Evolutionary conservation across 345 rosid genomes (phyloP).

Genomic region (Gossypium rotundifolium): DNA sequence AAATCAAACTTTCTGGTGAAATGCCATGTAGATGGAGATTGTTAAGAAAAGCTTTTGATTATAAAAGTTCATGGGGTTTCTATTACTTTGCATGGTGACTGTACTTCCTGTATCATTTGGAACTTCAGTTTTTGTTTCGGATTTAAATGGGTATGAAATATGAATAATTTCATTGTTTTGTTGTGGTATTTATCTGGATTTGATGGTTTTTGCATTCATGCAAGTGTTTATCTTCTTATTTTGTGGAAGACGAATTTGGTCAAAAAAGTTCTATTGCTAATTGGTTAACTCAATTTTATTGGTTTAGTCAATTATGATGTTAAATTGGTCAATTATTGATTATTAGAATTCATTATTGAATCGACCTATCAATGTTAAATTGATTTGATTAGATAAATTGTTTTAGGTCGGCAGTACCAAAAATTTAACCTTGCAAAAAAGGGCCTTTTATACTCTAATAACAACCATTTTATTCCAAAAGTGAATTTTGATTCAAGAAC

Average conservation of each 20-base stretch:
- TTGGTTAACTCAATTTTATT: too few relatives aligned
- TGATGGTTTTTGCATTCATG: not conserved
- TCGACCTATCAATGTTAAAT: too few relatives aligned
- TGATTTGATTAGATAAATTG: too few relatives aligned
- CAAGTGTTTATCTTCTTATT: not conserved
- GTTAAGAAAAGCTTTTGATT: not conserved
- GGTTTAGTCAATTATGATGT: too few relatives aligned
- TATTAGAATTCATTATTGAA: too few relatives aligned
- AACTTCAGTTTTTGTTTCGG: not conserved
- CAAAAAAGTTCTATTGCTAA: too few relatives aligned
- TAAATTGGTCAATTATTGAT: too few relatives aligned
- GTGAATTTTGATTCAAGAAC: not conserved
- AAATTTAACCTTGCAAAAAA: not conserved
- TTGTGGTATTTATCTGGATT: not conserved
- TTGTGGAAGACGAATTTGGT: too few relatives aligned
- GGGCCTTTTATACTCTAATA: not conserved
- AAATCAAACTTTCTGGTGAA: slow-evolving; percentile 6
- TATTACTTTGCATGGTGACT: not conserved
- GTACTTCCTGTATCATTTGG: not conserved
- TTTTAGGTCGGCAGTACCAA: not conserved
- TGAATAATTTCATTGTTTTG: slow-evolving; percentile 4
- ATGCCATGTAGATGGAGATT: slow-evolving; percentile 12
- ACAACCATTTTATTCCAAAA: not conserved
- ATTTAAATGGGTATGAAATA: not conserved
- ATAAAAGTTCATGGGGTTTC: not conserved